Base-by-base conservation (phyloP, 1,284 basidiomycete genomes). In the Phellopilus nigrolimitatus region DNA sequence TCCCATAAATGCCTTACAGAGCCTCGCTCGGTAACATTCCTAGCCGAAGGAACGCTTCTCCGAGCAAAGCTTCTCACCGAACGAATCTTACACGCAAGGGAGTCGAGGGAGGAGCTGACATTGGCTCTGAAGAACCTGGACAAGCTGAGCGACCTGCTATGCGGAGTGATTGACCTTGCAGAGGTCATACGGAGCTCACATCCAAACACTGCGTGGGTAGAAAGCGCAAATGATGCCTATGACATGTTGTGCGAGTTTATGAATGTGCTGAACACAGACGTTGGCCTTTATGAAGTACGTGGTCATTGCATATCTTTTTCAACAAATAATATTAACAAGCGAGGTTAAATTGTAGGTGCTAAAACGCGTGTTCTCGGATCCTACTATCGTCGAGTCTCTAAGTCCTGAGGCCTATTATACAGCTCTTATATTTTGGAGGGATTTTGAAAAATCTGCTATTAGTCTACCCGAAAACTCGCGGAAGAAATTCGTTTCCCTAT, bases 401-500 rank as follows among this genome's bases (percentile, higher is more conserved):
- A 76, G 73, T 51, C 75, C 76, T 5, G 86, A 89, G 61, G 86
- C 84, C 9, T 71, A 79, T 47, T 85, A 89, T 62, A 93, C 97
- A 2, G 94, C 95, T 15, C 74, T 90, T 19, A 94, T 95, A 56
- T 98, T 98, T 68, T 85, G 93, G 77, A 80, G 88, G 45, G 97
- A 99, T 72, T 99, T 99, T 70, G 92, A 97, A 65, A 95, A 95
- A 67, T 97, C 93, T 5, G 95, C 93, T 0, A 97, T 99, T 59
- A 81, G 95, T 64, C 77, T 98, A 3, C 88, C 93, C 6, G 80
- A 86, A 0, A 73, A 74, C 2, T 76, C 91, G 59, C 80, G 95
- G 22, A 75, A 82, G 36, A 81, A 80, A 46, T 97, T 98, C 59
- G 94, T 99, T 10, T 78, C 85, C 3, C 74, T 98, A 9, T 95